A percentile compares a stretch with the other conserved stretches of the same genome.
Evolutionary conservation across 257 asterid species (phyloP).

Genomic region (Fraxinus americana): DNA sequence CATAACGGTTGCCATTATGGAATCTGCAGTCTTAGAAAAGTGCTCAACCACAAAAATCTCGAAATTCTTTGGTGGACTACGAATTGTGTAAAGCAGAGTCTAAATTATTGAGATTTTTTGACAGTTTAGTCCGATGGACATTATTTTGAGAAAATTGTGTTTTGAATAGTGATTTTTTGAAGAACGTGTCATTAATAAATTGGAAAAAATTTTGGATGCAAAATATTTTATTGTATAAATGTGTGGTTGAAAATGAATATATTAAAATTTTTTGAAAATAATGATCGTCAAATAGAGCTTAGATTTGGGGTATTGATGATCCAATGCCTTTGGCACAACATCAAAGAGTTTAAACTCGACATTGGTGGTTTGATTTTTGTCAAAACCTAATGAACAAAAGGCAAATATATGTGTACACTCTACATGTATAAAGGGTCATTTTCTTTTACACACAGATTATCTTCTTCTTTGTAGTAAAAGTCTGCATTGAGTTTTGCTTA

Average conservation of each 20-base stretch:
- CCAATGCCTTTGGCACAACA: constrained; percentile 34
- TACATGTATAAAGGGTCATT: no score
- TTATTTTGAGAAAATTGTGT: no score
- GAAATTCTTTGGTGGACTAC: constrained; percentile 47
- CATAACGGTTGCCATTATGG: background rate
- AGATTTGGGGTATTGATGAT: constrained; percentile 32
- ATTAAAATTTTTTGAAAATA: no score
- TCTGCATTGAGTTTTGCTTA: no score
- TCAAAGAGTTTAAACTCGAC: constrained; percentile 43
- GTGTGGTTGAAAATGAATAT: no score
- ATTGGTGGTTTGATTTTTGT: background rate
- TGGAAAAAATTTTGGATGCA: no score
- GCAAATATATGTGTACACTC: background rate
- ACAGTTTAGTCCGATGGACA: no score
- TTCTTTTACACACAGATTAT: no score
- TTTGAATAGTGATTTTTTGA: no score
- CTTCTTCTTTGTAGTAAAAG: no score
- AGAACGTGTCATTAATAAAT: no score
- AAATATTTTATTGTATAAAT: no score
- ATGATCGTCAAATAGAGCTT: background rate
- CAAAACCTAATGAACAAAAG: constrained; percentile 20
- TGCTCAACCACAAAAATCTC: constrained; percentile 39
- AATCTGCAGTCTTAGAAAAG: constrained; percentile 27
- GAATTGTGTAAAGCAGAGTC: constrained; percentile 37
- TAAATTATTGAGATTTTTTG: background rate